Percentiles rank a stretch among this genome's conserved stretches.
These are phyloP conservation scores for Nannochloris sp. DNA, from an alignment of 139 green algal genomes.

Conservation along the genomic window DNA sequence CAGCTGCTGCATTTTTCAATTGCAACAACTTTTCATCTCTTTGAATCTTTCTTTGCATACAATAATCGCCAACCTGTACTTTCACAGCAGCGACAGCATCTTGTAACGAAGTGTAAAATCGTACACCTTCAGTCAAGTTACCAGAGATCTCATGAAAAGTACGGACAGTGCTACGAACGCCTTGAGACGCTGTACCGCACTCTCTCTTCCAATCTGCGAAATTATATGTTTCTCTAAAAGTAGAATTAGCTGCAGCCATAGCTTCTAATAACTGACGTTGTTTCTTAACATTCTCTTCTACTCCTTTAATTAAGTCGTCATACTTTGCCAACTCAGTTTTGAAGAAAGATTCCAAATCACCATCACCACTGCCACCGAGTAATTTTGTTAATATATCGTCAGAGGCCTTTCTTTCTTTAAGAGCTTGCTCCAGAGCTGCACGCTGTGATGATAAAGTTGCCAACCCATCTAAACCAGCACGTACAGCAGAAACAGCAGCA, in stretches of 20 bases:
- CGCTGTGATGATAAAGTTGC: constrained; percentile 40
- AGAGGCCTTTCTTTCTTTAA: constrained; percentile 72
- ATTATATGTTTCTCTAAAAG: constrained; percentile 35
- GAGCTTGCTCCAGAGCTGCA: constrained; percentile 75
- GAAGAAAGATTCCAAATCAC: constrained; percentile 57
- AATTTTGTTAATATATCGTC: constrained; percentile 89
- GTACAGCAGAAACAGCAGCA: constrained; percentile 52
- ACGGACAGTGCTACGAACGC: constrained; percentile 25
- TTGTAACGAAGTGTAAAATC: constrained; percentile 79
- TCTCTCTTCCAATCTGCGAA: constrained; percentile 48
- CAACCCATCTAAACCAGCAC: constrained; percentile 55
- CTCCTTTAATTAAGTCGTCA: constrained; percentile 45
- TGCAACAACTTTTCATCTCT: neutral
- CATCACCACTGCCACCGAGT: constrained; percentile 45
- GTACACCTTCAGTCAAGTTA: constrained; percentile 72
- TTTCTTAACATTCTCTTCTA: constrained; percentile 50
- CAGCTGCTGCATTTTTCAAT: neutral
- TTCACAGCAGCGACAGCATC: constrained; percentile 50
- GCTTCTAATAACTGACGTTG: constrained; percentile 50
- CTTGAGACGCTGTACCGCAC: constrained; percentile 42
- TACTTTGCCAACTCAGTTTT: constrained; percentile 81
- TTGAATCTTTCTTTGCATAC: neutral
- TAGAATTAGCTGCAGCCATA: constrained; percentile 27
- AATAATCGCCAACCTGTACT: neutral
- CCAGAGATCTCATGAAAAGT: constrained; percentile 64